These are phyloP conservation scores for Lentithecium fluviatile DNA, from an alignment of 495 filamentous ascomycete genomes.

Conservation along the genomic window DNA sequence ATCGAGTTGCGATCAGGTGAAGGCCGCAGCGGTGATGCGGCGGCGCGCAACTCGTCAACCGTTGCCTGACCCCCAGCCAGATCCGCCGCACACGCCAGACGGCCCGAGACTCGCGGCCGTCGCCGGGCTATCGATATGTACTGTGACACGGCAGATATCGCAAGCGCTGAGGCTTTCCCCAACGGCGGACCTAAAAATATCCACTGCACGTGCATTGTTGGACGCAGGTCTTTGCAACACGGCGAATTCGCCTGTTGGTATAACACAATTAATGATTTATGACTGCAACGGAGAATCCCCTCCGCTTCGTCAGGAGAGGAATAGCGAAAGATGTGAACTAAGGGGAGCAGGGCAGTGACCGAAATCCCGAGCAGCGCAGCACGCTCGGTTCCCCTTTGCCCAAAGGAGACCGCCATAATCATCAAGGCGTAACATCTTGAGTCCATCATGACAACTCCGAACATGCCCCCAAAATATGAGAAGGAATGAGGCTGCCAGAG, in stretches of 20 bases:
- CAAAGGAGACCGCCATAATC: slow-evolving; percentile 23
- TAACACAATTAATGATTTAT: slow-evolving; percentile 12
- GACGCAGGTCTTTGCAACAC: slow-evolving; percentile 5
- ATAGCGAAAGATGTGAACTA: background rate
- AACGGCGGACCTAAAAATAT: background rate
- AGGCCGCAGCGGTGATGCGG: too few relatives aligned
- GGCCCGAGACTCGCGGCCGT: background rate
- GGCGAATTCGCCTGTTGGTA: slow-evolving; percentile 15
- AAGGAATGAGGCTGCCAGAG: slow-evolving; percentile 19
- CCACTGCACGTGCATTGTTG: slow-evolving; percentile 8
- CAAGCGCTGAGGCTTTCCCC: slow-evolving; percentile 28
- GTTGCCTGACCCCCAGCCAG: background rate
- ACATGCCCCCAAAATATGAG: slow-evolving; percentile 7
- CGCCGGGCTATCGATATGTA: background rate
- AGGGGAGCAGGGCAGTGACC: slow-evolving; percentile 8
- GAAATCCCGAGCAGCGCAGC: slow-evolving; percentile 32
- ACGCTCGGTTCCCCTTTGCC: slow-evolving; percentile 22
- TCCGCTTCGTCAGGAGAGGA: background rate
- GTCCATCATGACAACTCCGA: slow-evolving; percentile 1
- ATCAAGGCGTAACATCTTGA: slow-evolving; percentile 28
- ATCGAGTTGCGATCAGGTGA: too few relatives aligned
- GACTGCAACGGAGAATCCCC: background rate
- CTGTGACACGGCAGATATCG: slow-evolving; percentile 26
- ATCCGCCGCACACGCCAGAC: slow-evolving; percentile 1
- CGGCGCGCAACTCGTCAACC: background rate